A percentile compares a stretch with the other conserved stretches of the same genome.
Evolutionary conservation across 129 eudicot genomes (phyloP).

Genomic region (Artemisia tridentata): DNA sequence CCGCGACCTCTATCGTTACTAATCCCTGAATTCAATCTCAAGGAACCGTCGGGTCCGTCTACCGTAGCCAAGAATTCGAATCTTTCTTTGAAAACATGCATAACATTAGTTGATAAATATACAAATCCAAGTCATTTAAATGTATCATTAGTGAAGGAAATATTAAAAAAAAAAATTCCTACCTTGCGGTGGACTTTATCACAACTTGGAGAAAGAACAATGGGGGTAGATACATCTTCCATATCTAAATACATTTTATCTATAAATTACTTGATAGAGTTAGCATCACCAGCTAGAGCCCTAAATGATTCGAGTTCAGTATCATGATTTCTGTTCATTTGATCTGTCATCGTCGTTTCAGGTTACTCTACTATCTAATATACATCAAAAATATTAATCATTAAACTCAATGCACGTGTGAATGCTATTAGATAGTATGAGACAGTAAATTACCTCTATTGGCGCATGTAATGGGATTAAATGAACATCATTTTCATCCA

Average conservation of each 20-base stretch:
- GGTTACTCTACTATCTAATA: constrained; percentile 58
- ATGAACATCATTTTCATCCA: too few relatives aligned
- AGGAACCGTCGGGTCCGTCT: constrained; percentile 72
- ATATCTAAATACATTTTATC: constrained; percentile 43
- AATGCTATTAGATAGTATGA: constrained; percentile 13
- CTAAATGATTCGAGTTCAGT: constrained; percentile 72
- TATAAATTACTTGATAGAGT: constrained; percentile 48
- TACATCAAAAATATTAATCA: constrained; percentile 3
- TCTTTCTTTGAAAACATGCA: constrained; percentile 52
- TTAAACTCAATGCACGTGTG: not conserved
- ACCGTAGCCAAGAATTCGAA: constrained; percentile 80
- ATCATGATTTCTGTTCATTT: constrained; percentile 43
- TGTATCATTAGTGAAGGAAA: too few relatives aligned
- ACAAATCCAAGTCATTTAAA: too few relatives aligned
- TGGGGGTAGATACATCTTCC: constrained; percentile 39
- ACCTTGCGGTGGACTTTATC: too few relatives aligned
- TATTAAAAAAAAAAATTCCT: too few relatives aligned
- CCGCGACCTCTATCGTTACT: constrained; percentile 49
- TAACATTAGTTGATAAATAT: not conserved
- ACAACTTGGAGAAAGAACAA: constrained; percentile 83
- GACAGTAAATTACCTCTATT: too few relatives aligned
- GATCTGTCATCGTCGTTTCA: constrained; percentile 46
- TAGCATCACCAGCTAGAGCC: constrained; percentile 79
- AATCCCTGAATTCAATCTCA: constrained; percentile 55
- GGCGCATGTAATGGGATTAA: too few relatives aligned